Evolutionary conservation across 169 alveolate species (phyloP).

Genomic region (Sarcocystis neurona): DNA sequence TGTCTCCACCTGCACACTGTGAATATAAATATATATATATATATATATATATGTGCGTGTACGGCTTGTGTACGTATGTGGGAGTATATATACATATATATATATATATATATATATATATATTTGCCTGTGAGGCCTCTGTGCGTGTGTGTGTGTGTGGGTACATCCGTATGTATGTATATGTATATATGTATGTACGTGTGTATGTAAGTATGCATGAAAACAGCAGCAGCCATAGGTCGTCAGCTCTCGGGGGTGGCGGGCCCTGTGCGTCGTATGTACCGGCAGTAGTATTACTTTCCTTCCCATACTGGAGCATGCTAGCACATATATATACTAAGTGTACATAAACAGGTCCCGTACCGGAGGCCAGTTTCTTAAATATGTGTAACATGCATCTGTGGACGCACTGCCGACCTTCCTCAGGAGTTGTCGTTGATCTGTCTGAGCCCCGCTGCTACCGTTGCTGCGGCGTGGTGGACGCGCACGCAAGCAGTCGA

Average conservation of each 20-base stretch:
- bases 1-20: not conserved
- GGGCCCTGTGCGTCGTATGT: no score
- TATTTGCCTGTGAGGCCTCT: not conserved
- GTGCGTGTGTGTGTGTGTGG: not conserved
- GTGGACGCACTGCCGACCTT: slow-evolving; percentile 4
- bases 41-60: not conserved
- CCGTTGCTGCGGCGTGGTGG: no score
- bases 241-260: no score
- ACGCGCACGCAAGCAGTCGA: no score
- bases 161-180: not conserved
- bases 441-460: no score
- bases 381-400: no score
- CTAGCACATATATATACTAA: no score
- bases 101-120: not conserved
- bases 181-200: not conserved
- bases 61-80: not conserved
- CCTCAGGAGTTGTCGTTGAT: no score
- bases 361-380: no score
- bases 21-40: not conserved
- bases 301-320: no score
- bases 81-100: not conserved
- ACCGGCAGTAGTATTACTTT: no score
- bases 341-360: no score
- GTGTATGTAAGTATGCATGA: not conserved
- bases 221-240: not conserved